These are phyloP conservation scores for Lachnellula occidentalis DNA, from an alignment of 2,329 filamentous ascomycete species.

Conservation along the genomic window DNA sequence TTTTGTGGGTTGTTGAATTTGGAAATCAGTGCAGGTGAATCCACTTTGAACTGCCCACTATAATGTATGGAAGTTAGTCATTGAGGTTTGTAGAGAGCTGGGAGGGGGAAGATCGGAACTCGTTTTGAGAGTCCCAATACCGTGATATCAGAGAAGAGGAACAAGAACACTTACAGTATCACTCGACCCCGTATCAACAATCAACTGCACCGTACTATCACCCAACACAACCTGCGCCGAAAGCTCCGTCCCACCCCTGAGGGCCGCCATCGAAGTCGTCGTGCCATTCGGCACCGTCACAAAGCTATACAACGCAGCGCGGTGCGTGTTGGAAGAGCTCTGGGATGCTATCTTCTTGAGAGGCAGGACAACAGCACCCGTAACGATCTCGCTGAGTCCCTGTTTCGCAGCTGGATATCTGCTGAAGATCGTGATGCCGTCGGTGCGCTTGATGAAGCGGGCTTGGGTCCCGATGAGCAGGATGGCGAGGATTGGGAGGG, in stretches of 20 bases:
- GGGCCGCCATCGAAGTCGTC: not conserved
- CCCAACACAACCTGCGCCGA: constrained; percentile 23
- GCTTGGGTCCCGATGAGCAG: not conserved
- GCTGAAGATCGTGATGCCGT: not conserved
- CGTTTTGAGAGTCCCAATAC: no score
- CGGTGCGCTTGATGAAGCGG: not conserved
- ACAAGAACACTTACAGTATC: constrained; percentile 31
- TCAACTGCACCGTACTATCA: constrained; percentile 31
- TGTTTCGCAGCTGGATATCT: not conserved
- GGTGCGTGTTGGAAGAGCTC: not conserved
- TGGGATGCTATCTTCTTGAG: not conserved
- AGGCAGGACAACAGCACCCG: not conserved
- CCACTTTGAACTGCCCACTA: constrained; percentile 35
- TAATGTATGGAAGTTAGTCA: no score
- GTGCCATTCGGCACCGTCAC: not conserved
- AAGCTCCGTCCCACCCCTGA: not conserved
- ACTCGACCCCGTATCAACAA: constrained; percentile 43
- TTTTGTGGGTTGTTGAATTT: constrained; percentile 1
- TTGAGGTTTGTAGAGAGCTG: no score
- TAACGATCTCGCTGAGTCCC: not conserved
- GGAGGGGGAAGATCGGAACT: no score
- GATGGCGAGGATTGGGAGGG: not conserved
- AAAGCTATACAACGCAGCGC: not conserved
- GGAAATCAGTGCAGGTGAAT: constrained; percentile 33
- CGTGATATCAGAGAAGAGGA: no score